phyloP scores from a whole-genome alignment of 1,284 basidiomycete genomes.

The Xanthoconium separans region DNA sequence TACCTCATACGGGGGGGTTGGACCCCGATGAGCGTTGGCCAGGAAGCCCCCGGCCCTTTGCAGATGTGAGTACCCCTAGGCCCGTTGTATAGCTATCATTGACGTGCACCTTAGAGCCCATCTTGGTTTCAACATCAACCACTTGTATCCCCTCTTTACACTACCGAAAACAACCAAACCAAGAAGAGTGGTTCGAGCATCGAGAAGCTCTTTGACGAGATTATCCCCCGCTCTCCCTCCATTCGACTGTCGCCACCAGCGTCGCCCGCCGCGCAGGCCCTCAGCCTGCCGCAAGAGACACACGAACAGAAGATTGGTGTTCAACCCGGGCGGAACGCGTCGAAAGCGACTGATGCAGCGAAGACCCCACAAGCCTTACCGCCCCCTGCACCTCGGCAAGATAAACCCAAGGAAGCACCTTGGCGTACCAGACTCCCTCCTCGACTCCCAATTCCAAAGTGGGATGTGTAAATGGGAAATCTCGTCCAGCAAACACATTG shows the following conservation, averaged over 20 bases:
- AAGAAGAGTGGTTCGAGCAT: conserved; percentile 10
- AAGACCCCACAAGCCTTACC: background rate
- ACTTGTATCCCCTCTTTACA: conserved; percentile 4
- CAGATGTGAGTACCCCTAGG: conserved; percentile 14
- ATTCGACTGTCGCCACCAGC: conserved; percentile 22
- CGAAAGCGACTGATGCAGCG: background rate
- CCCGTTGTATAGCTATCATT: background rate
- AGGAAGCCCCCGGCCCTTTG: conserved; percentile 9
- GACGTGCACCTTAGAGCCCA: background rate
- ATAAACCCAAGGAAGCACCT: conserved; percentile 9
- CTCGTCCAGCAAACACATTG: too few species aligned
- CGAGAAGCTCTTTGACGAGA: conserved; percentile 16
- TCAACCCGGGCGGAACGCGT: background rate
- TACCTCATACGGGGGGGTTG: background rate
- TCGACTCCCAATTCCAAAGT: conserved; percentile 31
- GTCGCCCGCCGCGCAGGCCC: conserved; percentile 8
- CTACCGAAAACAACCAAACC: background rate
- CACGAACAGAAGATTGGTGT: background rate
- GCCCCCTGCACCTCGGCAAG: background rate
- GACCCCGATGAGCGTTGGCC: conserved; percentile 11
- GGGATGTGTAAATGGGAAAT: conserved; percentile 19
- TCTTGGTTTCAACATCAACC: conserved; percentile 20
- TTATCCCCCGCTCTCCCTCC: conserved; percentile 20
- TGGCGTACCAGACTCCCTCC: conserved; percentile 32
- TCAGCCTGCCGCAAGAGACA: conserved; percentile 1